phyloP scores from a whole-genome alignment of 768 basidiomycete species.

The Phanerochaete carnosa region DNA sequence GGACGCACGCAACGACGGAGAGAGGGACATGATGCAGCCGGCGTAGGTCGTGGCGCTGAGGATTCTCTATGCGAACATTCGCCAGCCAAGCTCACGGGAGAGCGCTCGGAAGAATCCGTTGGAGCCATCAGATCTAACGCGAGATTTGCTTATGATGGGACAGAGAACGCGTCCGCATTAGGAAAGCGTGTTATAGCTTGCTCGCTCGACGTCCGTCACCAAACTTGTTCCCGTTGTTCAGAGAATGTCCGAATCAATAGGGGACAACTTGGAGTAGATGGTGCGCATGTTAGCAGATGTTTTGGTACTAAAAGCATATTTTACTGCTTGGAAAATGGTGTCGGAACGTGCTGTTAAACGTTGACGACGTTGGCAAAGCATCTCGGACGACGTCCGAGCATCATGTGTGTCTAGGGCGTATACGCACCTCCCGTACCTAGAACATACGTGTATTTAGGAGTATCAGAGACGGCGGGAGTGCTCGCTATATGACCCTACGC shows the following conservation, averaged over 20 bases:
- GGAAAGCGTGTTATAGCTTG: slow-evolving; percentile 21
- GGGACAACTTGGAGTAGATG: neutral
- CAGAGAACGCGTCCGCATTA: slow-evolving; percentile 27
- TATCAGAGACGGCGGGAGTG: neutral
- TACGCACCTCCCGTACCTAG: neutral
- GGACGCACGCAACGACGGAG: slow-evolving; percentile 46
- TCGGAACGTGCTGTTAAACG: slow-evolving; percentile 4
- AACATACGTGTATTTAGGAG: neutral
- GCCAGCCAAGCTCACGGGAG: slow-evolving; percentile 2
- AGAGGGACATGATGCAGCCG: slow-evolving; percentile 20
- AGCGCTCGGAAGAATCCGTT: neutral
- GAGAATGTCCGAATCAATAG: slow-evolving; percentile 33
- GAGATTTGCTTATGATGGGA: slow-evolving; percentile 18
- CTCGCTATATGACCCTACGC: slow-evolving; percentile 4
- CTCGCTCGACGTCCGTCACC: slow-evolving; percentile 12
- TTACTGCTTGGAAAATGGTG: neutral
- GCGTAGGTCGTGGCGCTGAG: neutral
- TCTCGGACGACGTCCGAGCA: slow-evolving; percentile 5
- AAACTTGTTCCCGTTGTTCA: slow-evolving; percentile 1
- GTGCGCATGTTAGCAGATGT: neutral
- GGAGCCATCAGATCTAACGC: slow-evolving; percentile 21
- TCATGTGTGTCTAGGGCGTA: neutral
- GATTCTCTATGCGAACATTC: neutral
- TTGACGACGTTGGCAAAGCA: slow-evolving; percentile 7
- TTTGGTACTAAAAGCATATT: neutral